Conservation (phyloP, 2,329 filamentous ascomycete species). For the Hysterium pulicare region DNA sequence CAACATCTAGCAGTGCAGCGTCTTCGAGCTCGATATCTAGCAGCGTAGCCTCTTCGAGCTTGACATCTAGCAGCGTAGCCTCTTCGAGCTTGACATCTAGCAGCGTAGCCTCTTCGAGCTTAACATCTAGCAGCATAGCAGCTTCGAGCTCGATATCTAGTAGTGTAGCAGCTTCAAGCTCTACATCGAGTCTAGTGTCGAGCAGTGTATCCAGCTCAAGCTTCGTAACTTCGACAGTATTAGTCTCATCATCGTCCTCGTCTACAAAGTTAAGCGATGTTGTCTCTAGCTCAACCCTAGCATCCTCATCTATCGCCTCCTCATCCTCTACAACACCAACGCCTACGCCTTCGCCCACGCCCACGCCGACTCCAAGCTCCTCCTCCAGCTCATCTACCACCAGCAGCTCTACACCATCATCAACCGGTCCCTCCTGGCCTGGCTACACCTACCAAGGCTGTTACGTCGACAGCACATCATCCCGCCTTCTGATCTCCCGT, state of each 20-base stretch:
- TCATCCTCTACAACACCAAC: not conserved
- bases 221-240: not conserved
- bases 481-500: constrained; percentile 14
- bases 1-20: not conserved
- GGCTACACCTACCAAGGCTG: constrained; percentile 22
- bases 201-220: not conserved
- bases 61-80: constrained; percentile 1
- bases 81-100: constrained; percentile 2
- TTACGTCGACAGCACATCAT: constrained; percentile 12
- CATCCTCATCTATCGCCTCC: constrained; percentile 2
- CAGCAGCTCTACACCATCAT: constrained; percentile 1
- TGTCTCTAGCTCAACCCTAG: constrained; percentile 6
- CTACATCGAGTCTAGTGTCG: not conserved
- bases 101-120: constrained; percentile 1
- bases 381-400: constrained; percentile 1
- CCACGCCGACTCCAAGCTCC: constrained; percentile 4
- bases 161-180: too few species aligned
- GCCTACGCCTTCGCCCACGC: not conserved
- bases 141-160: not conserved
- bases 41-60: constrained; percentile 1
- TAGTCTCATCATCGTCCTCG: not conserved
- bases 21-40: constrained; percentile 2
- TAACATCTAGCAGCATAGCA: constrained; percentile 2
- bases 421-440: constrained; percentile 11
- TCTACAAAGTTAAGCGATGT: constrained; percentile 1